Percentiles rank a stretch among this genome's conserved stretches.
Evolutionary conservation across 164 flowering plant species (phyloP).

Genomic region (Piper betle): DNA sequence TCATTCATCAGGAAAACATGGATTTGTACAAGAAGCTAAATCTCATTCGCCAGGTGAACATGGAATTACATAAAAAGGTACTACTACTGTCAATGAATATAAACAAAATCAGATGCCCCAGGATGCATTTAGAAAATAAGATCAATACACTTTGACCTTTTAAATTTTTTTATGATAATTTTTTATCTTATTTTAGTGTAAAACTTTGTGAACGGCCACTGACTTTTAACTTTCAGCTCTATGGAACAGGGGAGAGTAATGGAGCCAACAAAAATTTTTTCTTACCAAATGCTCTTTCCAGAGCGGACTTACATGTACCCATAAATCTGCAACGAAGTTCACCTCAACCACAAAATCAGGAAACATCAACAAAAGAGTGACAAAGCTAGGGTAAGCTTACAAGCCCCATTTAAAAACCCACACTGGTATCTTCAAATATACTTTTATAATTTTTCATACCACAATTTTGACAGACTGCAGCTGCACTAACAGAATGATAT

Average conservation of each 20-base stretch:
- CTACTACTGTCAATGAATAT: conserved; percentile 4
- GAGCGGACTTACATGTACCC: conserved; percentile 32
- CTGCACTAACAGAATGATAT: conserved; percentile 7
- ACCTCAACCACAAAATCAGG: conserved; percentile 46
- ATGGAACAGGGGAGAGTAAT: conserved; percentile 34
- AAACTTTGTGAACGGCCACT: too few relatives aligned
- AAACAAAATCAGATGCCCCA: not conserved
- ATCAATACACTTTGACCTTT: too few relatives aligned
- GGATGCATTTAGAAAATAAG: not conserved
- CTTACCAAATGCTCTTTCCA: conserved; percentile 23
- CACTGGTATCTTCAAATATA: too few relatives aligned
- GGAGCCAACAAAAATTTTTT: conserved; percentile 23
- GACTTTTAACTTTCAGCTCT: conserved; percentile 27
- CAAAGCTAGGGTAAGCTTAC: too few relatives aligned
- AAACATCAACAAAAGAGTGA: conserved; percentile 14
- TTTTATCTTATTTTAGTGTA: too few relatives aligned
- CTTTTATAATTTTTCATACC: conserved; percentile 11
- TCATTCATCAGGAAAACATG: conserved; percentile 65
- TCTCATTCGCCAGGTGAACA: conserved; percentile 44
- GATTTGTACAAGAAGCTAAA: conserved; percentile 70
- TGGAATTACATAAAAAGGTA: conserved; percentile 50
- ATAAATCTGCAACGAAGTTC: conserved; percentile 67
- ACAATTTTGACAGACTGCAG: conserved; percentile 13
- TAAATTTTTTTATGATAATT: too few relatives aligned
- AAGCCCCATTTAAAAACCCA: too few relatives aligned